These are phyloP conservation scores for Leccinum broughii DNA, from an alignment of 768 basidiomycete species.

Conservation along the genomic window DNA sequence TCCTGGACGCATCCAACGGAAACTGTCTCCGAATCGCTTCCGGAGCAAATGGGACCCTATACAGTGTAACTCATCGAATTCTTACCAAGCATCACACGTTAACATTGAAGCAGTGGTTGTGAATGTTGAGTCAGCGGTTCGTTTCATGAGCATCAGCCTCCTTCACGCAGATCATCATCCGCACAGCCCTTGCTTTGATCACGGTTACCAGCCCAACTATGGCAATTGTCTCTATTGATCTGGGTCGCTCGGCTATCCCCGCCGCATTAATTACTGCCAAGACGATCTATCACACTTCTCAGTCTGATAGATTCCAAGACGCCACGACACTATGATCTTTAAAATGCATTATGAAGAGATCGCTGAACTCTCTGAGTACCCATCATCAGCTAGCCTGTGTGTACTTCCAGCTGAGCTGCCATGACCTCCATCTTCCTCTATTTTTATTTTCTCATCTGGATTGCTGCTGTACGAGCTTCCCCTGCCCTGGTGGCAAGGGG, in stretches of 20 bases:
- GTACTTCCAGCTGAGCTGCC: neutral
- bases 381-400: neutral
- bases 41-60: too few species aligned
- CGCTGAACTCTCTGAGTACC: neutral
- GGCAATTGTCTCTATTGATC: neutral
- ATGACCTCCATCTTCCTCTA: conserved; percentile 9
- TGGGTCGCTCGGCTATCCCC: neutral
- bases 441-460: conserved; percentile 9
- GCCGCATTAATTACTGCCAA: neutral
- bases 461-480: conserved; percentile 6
- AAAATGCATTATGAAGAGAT: neutral
- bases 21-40: neutral
- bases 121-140: too few species aligned
- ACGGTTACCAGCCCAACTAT: neutral
- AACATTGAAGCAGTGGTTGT: too few species aligned
- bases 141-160: too few species aligned
- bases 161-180: neutral
- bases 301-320: neutral
- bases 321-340: neutral
- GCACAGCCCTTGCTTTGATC: neutral
- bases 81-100: too few species aligned
- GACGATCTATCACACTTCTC: neutral
- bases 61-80: too few species aligned
- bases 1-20: neutral
- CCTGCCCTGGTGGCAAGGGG: conserved; percentile 31